A percentile compares a stretch with the other conserved stretches of the same genome.
Conservation (phyloP, 306 rosid species). For the Dryas octopetala region DNA sequence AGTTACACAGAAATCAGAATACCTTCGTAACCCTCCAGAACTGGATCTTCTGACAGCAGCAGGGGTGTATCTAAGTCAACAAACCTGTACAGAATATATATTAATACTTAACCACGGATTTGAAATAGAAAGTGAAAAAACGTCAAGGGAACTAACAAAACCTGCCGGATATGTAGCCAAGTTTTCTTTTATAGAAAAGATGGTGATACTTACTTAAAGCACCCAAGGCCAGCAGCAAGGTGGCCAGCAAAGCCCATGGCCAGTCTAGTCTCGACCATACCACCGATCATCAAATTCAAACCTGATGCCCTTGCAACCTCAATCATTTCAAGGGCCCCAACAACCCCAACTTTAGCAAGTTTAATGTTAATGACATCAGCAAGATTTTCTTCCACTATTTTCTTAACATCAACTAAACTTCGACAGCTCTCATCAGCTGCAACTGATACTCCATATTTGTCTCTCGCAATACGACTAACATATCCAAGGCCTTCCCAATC, state of each 20-base stretch:
- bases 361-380: conserved; percentile 83
- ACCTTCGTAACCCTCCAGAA: conserved; percentile 87
- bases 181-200: not conserved
- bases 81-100: conserved; percentile 49
- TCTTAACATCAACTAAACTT: conserved; percentile 60
- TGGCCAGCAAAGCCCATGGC: conserved; percentile 96
- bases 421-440: conserved; percentile 98
- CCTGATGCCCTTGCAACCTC: conserved; percentile 63
- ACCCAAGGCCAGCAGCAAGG: conserved; percentile 90
- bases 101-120: not conserved
- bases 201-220: conserved; percentile 54
- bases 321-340: conserved; percentile 79
- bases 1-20: conserved; percentile 9
- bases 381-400: conserved; percentile 63
- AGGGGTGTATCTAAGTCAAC: conserved; percentile 83
- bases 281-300: conserved; percentile 76
- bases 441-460: conserved; percentile 73
- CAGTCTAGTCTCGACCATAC: conserved; percentile 89
- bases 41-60: conserved; percentile 76
- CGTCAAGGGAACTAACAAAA: not conserved
- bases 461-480: conserved; percentile 59
- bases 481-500: conserved; percentile 97
- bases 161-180: not conserved
- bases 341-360: conserved; percentile 83
- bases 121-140: not conserved